Evolutionary conservation across 2,329 filamentous ascomycete genomes (phyloP).

Genomic region (Pseudogymnoascus sp.): DNA sequence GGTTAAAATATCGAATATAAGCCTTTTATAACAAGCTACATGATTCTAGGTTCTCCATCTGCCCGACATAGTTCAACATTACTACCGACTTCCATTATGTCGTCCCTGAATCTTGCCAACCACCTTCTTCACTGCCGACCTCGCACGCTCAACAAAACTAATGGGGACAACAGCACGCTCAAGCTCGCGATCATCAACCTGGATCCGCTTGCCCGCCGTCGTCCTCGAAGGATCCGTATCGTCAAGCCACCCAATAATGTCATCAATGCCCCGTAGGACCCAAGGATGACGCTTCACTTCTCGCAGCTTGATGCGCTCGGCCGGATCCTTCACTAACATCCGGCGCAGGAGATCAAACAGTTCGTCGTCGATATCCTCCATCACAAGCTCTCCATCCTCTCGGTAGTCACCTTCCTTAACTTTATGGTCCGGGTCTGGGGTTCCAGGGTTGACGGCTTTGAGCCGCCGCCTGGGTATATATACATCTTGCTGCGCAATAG

Average conservation of each 20-base stretch:
- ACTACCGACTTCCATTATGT: conserved; percentile 1
- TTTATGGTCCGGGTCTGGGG: conserved; percentile 24
- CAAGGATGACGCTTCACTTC: conserved; percentile 94
- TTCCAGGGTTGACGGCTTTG: conserved; percentile 57
- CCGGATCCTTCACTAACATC: conserved; percentile 82
- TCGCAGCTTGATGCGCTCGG: conserved; percentile 77
- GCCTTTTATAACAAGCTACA: conserved; percentile 4
- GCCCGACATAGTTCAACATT: conserved; percentile 3
- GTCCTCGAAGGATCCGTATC: conserved; percentile 80
- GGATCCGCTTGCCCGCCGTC: conserved; percentile 75
- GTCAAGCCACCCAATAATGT: conserved; percentile 78
- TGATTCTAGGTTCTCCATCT: conserved; percentile 3
- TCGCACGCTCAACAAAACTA: conserved; percentile 76
- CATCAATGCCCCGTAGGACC: conserved; percentile 71
- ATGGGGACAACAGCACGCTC: conserved; percentile 85
- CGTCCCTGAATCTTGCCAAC: conserved; percentile 46
- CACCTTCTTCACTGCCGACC: conserved; percentile 66
- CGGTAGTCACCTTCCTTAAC: conserved; percentile 59
- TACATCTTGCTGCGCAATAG: conserved; percentile 86
- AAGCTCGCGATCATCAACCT: conserved; percentile 86
- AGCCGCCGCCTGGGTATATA: conserved; percentile 79
- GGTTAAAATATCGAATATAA: conserved; percentile 8
- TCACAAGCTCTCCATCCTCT: conserved; percentile 69
- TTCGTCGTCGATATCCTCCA: conserved; percentile 77
- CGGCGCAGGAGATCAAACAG: conserved; percentile 70